These are phyloP conservation scores for Alternaria incomplexa DNA, from an alignment of 2,329 filamentous ascomycete species.

Conservation along the genomic window DNA sequence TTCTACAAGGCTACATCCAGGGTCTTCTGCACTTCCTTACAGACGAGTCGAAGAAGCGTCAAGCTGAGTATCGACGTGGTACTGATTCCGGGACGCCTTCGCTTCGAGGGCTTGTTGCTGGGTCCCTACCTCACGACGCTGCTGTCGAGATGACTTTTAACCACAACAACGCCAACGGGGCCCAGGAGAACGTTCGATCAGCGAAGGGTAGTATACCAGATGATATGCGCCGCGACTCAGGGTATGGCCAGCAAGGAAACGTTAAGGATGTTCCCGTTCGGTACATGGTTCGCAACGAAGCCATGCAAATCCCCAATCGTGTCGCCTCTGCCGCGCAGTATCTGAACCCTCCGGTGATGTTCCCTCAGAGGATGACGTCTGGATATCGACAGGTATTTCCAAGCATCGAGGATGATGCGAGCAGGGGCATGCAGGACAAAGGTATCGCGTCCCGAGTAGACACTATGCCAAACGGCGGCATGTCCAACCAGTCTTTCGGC, in stretches of 20 bases:
- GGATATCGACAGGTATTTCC: slow-evolving; percentile 14
- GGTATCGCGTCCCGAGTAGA: slow-evolving; percentile 19
- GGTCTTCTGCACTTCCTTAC: slow-evolving; percentile 39
- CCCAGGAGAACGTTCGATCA: slow-evolving; percentile 37
- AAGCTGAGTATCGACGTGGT: slow-evolving; percentile 14
- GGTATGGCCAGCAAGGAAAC: slow-evolving; percentile 20
- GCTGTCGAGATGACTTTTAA: slow-evolving; percentile 35
- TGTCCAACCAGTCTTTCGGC: slow-evolving; percentile 31
- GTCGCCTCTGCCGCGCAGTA: slow-evolving; percentile 19
- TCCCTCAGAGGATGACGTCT: slow-evolving; percentile 16
- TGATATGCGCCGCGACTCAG: slow-evolving; percentile 18
- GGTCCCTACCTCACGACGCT: slow-evolving; percentile 36
- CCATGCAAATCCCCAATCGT: slow-evolving; percentile 19
- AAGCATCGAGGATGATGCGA: slow-evolving; percentile 17
- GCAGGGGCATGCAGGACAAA: slow-evolving; percentile 23
- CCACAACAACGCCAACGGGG: slow-evolving; percentile 14
- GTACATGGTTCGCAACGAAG: slow-evolving; percentile 21
- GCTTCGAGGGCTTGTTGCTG: slow-evolving; percentile 33
- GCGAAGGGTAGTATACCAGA: slow-evolving; percentile 11
- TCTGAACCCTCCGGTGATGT: slow-evolving; percentile 13
- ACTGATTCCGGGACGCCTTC: slow-evolving; percentile 28
- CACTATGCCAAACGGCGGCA: slow-evolving; percentile 11
- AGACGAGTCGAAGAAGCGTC: slow-evolving; percentile 32
- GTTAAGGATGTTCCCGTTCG: slow-evolving; percentile 12
- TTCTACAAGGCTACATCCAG: slow-evolving; percentile 44